Base-by-base conservation (phyloP, 2,329 filamentous ascomycete genomes). In the Calonectria crousiana region DNA sequence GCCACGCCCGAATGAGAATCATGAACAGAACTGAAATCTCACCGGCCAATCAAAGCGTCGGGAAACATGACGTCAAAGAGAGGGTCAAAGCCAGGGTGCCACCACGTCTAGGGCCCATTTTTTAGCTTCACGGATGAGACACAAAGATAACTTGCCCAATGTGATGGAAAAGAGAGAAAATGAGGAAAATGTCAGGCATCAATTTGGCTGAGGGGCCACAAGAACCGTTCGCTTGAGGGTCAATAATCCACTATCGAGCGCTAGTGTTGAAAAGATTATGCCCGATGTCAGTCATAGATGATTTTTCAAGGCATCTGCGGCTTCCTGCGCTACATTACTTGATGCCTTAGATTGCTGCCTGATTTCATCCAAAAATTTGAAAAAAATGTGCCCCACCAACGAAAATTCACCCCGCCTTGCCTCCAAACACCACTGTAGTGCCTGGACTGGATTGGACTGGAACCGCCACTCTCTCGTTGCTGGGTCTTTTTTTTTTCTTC, bases 401-500 rank as follows among this genome's bases (percentile, higher is more conserved):
- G 80, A 84, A 84, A 84, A 83, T 84, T 82, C 83, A 85, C 84
- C 84, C 84, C 84, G 84, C 84, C 83, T 84, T 81, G 83, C 83
- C 82, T 84, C 80, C 78, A 72, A 76, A 70, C 75, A 78, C 76
- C 78, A 73, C 74, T 73, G n/a, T 76, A 74, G 67, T 77, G 76
- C 76, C 74, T 72, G 47, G 78, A 75, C 74, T 75, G 67, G 67
- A 77, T 74, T 74, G 75, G 67, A 77, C 75, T 74, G 75, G 79
- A 78, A 81, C 79, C 79, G 80, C 80, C 80, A 81, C 80, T 77
- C 75, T 51, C 74, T 76, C 76, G 73, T 76, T 77, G 76, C 76
- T 79, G 76, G 73, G 78, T 76, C 76, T 71, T 69, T 72, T 71
- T 76, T 79, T 79, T 79, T 77, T 74, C 67, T 75, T 67, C 60